phyloP scores from a whole-genome alignment of 2,329 filamentous ascomycete genomes.

The Sporothrix euskadiensis region DNA sequence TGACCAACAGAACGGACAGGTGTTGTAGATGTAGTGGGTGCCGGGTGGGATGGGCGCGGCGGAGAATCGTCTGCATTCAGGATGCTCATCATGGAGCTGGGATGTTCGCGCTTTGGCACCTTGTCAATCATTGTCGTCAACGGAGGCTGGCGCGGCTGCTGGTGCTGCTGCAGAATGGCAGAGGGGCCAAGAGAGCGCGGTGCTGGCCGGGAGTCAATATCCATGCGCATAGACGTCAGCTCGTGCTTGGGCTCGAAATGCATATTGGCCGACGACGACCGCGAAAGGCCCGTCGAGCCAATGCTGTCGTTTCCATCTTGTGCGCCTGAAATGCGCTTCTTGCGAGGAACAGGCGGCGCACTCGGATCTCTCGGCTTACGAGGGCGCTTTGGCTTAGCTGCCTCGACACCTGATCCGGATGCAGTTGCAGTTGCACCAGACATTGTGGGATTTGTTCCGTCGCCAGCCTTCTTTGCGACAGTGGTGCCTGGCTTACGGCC shows the following conservation, averaged over 20 bases:
- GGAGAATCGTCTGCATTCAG: constrained; percentile 55
- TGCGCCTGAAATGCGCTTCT: constrained; percentile 47
- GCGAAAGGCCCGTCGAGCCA: constrained; percentile 16
- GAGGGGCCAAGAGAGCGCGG: constrained; percentile 35
- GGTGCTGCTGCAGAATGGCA: constrained; percentile 34
- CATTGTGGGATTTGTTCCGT: constrained; percentile 25
- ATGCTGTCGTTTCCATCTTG: not conserved
- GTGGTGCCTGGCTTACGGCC: constrained; percentile 62
- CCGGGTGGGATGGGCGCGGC: constrained; percentile 43
- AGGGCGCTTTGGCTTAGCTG: constrained; percentile 53
- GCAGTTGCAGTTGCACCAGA: constrained; percentile 41
- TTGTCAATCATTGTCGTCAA: constrained; percentile 43
- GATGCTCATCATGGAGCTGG: constrained; percentile 57
- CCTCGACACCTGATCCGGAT: constrained; percentile 40
- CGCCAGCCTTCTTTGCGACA: constrained; percentile 34
- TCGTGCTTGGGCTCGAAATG: constrained; percentile 39
- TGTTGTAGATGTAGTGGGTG: constrained; percentile 40
- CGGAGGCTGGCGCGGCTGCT: constrained; percentile 29
- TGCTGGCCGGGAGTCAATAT: constrained; percentile 37
- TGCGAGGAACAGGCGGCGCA: constrained; percentile 55
- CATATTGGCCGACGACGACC: constrained; percentile 25
- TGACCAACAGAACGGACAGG: constrained; percentile 69
- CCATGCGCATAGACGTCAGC: constrained; percentile 43
- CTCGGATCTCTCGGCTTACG: constrained; percentile 62
- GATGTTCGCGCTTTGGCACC: constrained; percentile 54